phyloP scores from a whole-genome alignment of 306 rosid species.

The Malus sieversii region DNA sequence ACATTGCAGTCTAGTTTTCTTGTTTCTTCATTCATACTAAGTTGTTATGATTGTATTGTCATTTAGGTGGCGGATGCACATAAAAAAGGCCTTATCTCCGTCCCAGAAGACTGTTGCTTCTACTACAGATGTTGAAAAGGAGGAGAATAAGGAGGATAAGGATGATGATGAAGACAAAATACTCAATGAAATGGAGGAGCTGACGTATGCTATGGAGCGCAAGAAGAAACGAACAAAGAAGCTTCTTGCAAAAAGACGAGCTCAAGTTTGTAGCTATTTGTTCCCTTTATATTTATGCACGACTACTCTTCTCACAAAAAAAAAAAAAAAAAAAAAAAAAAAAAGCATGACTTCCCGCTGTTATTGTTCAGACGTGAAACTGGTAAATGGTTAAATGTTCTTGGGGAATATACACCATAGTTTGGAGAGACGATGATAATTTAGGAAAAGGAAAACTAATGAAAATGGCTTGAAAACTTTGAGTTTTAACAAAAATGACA shows the following conservation, averaged over 20 bases:
- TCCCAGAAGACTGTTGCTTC: slow-evolving; percentile 32
- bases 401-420: not conserved
- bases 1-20: not conserved
- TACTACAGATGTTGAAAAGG: slow-evolving; percentile 13
- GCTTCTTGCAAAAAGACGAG: slow-evolving; percentile 65
- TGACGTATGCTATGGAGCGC: slow-evolving; percentile 60
- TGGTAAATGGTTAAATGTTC: not conserved
- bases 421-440: not conserved
- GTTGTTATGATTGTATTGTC: not conserved
- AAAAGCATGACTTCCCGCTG: not conserved
- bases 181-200: slow-evolving; percentile 93
- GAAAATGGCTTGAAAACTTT: too few species aligned
- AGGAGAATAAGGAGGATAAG: slow-evolving; percentile 23
- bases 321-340: too few species aligned
- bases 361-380: not conserved
- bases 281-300: not conserved
- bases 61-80: slow-evolving; percentile 42
- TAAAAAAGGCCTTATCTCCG: slow-evolving; percentile 41
- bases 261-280: slow-evolving; percentile 42
- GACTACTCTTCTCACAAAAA: not conserved
- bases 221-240: slow-evolving; percentile 80
- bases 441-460: too few species aligned
- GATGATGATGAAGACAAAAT: slow-evolving; percentile 68
- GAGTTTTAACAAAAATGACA: too few species aligned
- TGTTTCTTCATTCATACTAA: not conserved